Percentiles rank a stretch among this genome's conserved stretches.
These are phyloP conservation scores for Domatiomyces catenatus DNA, from an alignment of 2,329 filamentous ascomycete genomes.

Conservation along the genomic window DNA sequence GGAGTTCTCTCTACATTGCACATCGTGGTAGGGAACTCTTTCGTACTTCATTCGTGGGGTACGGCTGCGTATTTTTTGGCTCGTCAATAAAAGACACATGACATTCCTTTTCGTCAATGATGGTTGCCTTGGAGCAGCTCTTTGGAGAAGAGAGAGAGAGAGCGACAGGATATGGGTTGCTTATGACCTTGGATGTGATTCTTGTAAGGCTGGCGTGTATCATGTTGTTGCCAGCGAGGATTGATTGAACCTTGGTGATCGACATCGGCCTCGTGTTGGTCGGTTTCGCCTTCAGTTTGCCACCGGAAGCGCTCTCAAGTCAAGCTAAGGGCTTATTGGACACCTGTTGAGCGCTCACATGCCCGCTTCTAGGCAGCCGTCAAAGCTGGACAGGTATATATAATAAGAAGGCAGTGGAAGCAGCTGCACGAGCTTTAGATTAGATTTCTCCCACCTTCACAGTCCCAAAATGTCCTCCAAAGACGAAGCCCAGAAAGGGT, in stretches of 20 bases:
- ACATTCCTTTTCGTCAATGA: conserved; percentile 16
- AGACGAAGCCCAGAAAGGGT: neutral
- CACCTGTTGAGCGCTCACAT: neutral
- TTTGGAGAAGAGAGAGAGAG: conserved; percentile 14
- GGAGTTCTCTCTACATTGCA: conserved; percentile 18
- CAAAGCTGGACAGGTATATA: neutral
- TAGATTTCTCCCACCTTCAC: neutral
- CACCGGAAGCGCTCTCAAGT: too few species aligned
- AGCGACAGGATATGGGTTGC: too few species aligned
- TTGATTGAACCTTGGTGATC: neutral
- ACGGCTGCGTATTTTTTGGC: conserved; percentile 18
- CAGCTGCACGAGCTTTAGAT: neutral
- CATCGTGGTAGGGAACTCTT: conserved; percentile 14
- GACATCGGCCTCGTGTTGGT: neutral
- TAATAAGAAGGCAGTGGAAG: neutral
- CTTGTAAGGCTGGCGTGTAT: neutral
- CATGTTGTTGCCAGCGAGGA: too few species aligned
- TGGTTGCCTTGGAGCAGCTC: conserved; percentile 12
- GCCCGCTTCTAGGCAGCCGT: neutral
- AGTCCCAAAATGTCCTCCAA: conserved; percentile 1
- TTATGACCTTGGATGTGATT: neutral
- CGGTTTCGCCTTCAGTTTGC: neutral
- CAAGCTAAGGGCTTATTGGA: neutral
- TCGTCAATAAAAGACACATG: conserved; percentile 4
- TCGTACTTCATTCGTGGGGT: conserved; percentile 7